Conservation (phyloP, 495 filamentous ascomycete genomes). For the Mycothermus thermophilus region DNA sequence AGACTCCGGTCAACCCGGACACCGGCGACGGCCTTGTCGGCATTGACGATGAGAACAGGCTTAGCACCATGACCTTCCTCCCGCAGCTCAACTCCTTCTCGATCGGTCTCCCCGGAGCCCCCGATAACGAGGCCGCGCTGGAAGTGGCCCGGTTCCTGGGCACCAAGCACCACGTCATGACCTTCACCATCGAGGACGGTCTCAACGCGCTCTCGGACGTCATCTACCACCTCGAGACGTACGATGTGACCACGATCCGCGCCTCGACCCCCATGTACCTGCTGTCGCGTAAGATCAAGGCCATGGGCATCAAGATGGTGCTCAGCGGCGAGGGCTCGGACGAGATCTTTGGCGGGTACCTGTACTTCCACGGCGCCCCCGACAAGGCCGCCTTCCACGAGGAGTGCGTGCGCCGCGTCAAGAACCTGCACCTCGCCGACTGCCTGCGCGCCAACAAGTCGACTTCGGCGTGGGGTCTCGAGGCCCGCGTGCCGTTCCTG, state of each 20-base stretch:
- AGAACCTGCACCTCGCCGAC: conserved; percentile 90
- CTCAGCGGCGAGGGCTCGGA: conserved; percentile 91
- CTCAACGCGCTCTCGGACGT: conserved; percentile 92
- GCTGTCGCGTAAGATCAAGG: conserved; percentile 95
- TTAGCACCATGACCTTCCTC: conserved; percentile 82
- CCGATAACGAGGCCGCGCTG: conserved; percentile 75
- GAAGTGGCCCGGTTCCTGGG: conserved; percentile 91
- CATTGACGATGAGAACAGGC: conserved; percentile 78
- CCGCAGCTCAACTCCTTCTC: conserved; percentile 97
- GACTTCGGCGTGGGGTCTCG: conserved; percentile 95
- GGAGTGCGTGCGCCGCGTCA: conserved; percentile 82
- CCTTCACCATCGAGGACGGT: conserved; percentile 92
- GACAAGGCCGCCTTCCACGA: conserved; percentile 82
- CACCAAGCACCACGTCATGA: conserved; percentile 94
- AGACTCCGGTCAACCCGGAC: conserved; percentile 32
- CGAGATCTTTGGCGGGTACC: conserved; percentile 96
- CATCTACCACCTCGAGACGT: conserved; percentile 94
- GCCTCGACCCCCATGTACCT: conserved; percentile 98
- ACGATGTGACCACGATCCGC: conserved; percentile 95
- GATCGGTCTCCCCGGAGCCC: conserved; percentile 81
- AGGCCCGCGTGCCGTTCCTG: conserved; percentile 94
- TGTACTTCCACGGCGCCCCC: conserved; percentile 94
- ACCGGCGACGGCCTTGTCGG: conserved; percentile 63
- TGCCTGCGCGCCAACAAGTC: conserved; percentile 98
- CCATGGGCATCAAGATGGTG: conserved; percentile 98